Percentiles rank a stretch among this genome's conserved stretches.
Evolutionary conservation across 148 eudicot genomes (phyloP).

Genomic region (Polygonum maritimum): DNA sequence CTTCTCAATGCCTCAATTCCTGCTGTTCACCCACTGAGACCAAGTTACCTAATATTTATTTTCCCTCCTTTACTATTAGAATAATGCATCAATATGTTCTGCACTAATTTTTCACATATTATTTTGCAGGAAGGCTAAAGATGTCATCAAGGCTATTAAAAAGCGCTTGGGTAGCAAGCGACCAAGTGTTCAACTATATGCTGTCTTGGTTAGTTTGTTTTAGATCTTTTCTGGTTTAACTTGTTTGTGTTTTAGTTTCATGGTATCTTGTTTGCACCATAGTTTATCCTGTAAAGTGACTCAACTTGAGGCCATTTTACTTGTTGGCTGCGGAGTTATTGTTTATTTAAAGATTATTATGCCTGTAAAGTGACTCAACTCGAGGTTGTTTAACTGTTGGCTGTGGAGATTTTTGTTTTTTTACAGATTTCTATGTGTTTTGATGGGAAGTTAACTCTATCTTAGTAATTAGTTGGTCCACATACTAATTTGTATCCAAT

Average conservation of each 20-base stretch:
- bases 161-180: slow-evolving; percentile 82
- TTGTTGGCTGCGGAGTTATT: not conserved
- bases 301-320: not conserved
- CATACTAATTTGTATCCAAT: not conserved
- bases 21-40: too few species aligned
- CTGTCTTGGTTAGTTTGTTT: slow-evolving; percentile 62
- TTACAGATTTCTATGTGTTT: slow-evolving; percentile 1
- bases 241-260: not conserved
- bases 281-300: not conserved
- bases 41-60: too few species aligned
- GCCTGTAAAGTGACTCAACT: not conserved
- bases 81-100: not conserved
- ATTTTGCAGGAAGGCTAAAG: slow-evolving; percentile 72
- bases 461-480: not conserved
- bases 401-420: not conserved
- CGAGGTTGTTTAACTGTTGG: not conserved
- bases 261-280: not conserved
- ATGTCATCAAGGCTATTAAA: slow-evolving; percentile 78
- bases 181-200: slow-evolving; percentile 62
- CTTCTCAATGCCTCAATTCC: too few species aligned
- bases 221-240: not conserved
- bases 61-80: too few species aligned
- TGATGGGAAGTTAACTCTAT: not conserved
- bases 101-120: not conserved
- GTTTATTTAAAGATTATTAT: not conserved